Evolutionary conservation across 768 basidiomycete species (phyloP).

Genomic region (Boletus reticulatus): DNA sequence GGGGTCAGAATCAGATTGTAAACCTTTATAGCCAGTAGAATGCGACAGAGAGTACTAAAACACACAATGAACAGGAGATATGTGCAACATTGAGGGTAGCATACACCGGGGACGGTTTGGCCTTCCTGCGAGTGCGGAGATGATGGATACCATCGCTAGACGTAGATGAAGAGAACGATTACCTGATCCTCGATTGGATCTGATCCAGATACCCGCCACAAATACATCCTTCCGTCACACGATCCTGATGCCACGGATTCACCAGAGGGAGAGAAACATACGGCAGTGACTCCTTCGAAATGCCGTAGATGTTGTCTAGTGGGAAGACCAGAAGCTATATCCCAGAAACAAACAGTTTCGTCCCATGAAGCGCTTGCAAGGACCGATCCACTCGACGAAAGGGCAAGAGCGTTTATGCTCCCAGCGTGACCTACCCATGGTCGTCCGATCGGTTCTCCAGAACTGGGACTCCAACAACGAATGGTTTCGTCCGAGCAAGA

Average conservation of each 20-base stretch:
- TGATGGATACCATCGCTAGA: no score
- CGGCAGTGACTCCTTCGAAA: neutral
- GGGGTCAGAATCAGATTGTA: no score
- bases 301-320: constrained; percentile 2
- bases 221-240: neutral
- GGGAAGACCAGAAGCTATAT: neutral
- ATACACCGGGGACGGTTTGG: no score
- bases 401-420: neutral
- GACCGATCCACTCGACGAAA: constrained; percentile 3
- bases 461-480: constrained; percentile 3
- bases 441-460: constrained; percentile 1
- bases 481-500: neutral
- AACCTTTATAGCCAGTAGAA: no score
- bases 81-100: no score
- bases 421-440: constrained; percentile 17
- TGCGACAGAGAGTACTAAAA: no score
- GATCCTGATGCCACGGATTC: neutral
- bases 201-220: neutral
- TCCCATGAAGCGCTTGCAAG: constrained; percentile 8
- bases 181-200: no score
- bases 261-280: constrained; percentile 11
- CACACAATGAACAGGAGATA: no score
- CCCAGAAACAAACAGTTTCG: constrained; percentile 10
- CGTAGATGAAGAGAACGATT: no score
- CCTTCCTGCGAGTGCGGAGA: no score